These are phyloP conservation scores for Lepidopterella palustris DNA, from an alignment of 495 filamentous ascomycete genomes.

Conservation along the genomic window DNA sequence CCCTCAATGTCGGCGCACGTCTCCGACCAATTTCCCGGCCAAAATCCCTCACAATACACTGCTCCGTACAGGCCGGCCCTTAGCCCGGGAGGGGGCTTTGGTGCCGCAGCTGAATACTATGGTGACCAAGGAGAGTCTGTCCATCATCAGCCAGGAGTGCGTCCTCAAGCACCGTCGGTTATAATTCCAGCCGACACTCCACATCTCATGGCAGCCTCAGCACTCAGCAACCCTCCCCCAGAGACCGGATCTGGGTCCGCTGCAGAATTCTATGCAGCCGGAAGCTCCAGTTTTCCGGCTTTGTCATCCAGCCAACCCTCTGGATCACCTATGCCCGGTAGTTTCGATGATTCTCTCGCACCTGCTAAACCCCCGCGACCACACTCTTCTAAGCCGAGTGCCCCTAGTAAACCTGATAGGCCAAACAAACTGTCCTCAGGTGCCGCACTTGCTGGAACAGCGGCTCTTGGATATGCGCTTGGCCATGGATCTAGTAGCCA, in stretches of 20 bases:
- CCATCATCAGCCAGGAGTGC: constrained; percentile 52
- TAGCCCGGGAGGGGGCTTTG: constrained; percentile 37
- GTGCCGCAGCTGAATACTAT: constrained; percentile 62
- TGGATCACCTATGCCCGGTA: constrained; percentile 18
- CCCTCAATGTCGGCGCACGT: constrained; percentile 47
- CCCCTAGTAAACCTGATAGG: constrained; percentile 15
- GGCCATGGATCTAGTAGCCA: constrained; percentile 19
- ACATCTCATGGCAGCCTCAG: constrained; percentile 34
- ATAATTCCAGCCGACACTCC: constrained; percentile 41
- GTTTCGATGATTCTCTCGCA: constrained; percentile 11
- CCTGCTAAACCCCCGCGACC: constrained; percentile 28
- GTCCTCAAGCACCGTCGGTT: constrained; percentile 47
- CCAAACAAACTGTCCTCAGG: constrained; percentile 20
- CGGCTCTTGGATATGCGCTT: constrained; percentile 30
- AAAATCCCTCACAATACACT: constrained; percentile 43
- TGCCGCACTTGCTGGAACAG: constrained; percentile 24
- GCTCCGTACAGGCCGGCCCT: constrained; percentile 44
- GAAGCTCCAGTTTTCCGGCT: neutral
- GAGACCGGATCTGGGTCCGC: constrained; percentile 40
- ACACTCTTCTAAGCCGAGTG: constrained; percentile 2
- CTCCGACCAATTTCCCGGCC: constrained; percentile 53
- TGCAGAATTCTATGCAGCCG: constrained; percentile 35
- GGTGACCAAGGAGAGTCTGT: constrained; percentile 60
- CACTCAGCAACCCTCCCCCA: constrained; percentile 26
- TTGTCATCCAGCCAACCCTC: neutral